phyloP scores from a whole-genome alignment of 371 early-diverging fungal species.

The Lichtheimia ornata region DNA sequence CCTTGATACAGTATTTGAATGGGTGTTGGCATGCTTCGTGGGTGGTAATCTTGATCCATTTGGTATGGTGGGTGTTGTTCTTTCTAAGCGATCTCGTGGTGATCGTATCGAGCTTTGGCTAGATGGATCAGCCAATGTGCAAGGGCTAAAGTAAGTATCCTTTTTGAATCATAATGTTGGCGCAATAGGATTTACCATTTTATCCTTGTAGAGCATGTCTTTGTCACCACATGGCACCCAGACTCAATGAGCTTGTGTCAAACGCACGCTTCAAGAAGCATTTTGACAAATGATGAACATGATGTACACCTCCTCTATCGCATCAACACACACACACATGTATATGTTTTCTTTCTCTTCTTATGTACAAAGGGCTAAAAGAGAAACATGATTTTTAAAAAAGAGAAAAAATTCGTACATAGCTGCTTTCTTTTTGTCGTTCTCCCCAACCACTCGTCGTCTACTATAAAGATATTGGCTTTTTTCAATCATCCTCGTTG shows the following conservation, averaged over 20 bases:
- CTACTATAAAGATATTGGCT: no score
- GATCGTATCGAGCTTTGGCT: slow-evolving; percentile 66
- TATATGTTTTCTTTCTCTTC: neutral
- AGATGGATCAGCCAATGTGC: slow-evolving; percentile 26
- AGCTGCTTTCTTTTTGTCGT: no score
- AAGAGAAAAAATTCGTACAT: no score
- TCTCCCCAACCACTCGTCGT: no score
- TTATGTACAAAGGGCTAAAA: neutral
- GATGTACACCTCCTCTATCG: neutral
- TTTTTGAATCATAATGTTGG: slow-evolving; percentile 23
- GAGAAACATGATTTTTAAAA: neutral
- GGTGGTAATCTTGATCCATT: slow-evolving; percentile 45
- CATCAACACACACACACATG: slow-evolving; percentile 3
- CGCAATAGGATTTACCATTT: slow-evolving; percentile 16
- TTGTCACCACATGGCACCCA: slow-evolving; percentile 26
- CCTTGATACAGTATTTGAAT: slow-evolving; percentile 55
- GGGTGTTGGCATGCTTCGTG: slow-evolving; percentile 50
- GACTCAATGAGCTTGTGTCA: slow-evolving; percentile 31
- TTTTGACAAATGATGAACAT: slow-evolving; percentile 21
- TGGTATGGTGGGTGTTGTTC: slow-evolving; percentile 41
- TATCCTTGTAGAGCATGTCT: slow-evolving; percentile 19
- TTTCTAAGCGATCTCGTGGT: slow-evolving; percentile 46
- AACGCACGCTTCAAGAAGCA: slow-evolving; percentile 58
- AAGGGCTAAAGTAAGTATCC: slow-evolving; percentile 30
- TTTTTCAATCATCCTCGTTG: no score